A percentile compares a stretch with the other conserved stretches of the same genome.
phyloP scores from a whole-genome alignment of 2,329 filamentous ascomycete species.

The Trichoderma cornu-damae region DNA sequence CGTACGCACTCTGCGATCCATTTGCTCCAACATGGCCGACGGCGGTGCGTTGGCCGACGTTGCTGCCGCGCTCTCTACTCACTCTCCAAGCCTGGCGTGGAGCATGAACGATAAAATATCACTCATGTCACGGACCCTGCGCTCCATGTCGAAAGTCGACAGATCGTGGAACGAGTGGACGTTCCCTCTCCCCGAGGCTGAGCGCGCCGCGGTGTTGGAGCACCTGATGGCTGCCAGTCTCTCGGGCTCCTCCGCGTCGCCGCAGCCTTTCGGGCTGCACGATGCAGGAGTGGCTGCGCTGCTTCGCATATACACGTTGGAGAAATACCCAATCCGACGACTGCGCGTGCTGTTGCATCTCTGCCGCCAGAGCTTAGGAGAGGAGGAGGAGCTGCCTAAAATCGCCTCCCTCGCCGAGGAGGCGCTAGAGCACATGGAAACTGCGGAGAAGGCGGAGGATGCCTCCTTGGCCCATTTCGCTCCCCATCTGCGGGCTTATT shows the following conservation, averaged over 20 bases:
- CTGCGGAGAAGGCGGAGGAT: conserved; percentile 42
- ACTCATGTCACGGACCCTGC: conserved; percentile 54
- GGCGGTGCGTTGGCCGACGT: conserved; percentile 53
- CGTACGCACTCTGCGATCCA: conserved; percentile 51
- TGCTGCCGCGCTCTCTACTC: conserved; percentile 43
- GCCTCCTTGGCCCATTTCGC: conserved; percentile 40
- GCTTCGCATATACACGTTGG: conserved; percentile 45
- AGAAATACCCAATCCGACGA: conserved; percentile 49
- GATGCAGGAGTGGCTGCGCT: conserved; percentile 45
- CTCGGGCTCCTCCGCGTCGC: conserved; percentile 32
- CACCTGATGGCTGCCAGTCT: conserved; percentile 53
- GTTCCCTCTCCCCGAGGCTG: conserved; percentile 45
- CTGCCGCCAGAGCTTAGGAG: conserved; percentile 45
- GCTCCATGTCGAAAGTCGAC: conserved; percentile 55
- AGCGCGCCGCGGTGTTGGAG: conserved; percentile 55
- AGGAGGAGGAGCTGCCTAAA: conserved; percentile 35
- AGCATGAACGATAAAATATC: conserved; percentile 44
- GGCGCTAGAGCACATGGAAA: conserved; percentile 33
- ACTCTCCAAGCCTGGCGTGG: conserved; percentile 52
- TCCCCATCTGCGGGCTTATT: conserved; percentile 44
- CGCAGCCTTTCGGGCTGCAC: conserved; percentile 37
- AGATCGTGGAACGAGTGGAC: conserved; percentile 54
- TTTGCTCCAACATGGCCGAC: conserved; percentile 58
- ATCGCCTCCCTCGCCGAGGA: conserved; percentile 39
- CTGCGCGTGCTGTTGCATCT: conserved; percentile 49